Percentiles rank a stretch among this genome's conserved stretches.
Evolutionary conservation across 1,284 basidiomycete species (phyloP).

Genomic region (Boletus albobrunnescens): DNA sequence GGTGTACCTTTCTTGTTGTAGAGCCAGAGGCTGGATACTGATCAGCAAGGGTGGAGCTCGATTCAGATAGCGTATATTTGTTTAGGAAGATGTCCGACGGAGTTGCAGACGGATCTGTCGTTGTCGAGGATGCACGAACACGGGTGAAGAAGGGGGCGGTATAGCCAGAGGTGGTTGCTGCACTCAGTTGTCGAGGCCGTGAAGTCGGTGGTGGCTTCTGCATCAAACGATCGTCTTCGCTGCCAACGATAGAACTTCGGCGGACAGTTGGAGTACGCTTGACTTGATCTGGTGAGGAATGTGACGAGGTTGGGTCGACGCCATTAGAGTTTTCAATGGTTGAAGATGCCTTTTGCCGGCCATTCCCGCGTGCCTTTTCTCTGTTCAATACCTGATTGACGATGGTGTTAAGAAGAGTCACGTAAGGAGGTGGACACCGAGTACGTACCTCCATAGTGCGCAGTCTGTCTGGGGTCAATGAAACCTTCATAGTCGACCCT

Average conservation of each 20-base stretch:
- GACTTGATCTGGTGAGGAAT: conserved; percentile 21
- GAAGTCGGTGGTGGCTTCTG: conserved; percentile 28
- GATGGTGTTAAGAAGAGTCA: conserved; percentile 25
- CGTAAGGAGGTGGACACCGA: conserved; percentile 27
- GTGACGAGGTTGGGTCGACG: conserved; percentile 11
- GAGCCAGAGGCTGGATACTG: conserved; percentile 32
- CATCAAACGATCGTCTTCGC: conserved; percentile 48
- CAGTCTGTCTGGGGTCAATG: conserved; percentile 87
- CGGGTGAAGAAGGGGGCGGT: conserved; percentile 23
- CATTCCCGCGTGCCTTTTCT: conserved; percentile 51
- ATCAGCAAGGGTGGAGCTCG: conserved; percentile 20
- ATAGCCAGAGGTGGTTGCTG: conserved; percentile 30
- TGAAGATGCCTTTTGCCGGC: conserved; percentile 30
- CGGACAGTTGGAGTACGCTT: conserved; percentile 40
- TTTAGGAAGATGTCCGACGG: conserved; percentile 12
- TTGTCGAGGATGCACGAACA: conserved; percentile 30
- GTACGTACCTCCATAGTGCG: conserved; percentile 80
- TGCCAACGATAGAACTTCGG: conserved; percentile 54
- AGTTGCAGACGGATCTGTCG: conserved; percentile 25
- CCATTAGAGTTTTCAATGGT: conserved; percentile 27
- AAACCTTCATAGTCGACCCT: conserved; percentile 88
- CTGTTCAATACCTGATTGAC: conserved; percentile 56
- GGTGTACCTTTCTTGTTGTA: conserved; percentile 17
- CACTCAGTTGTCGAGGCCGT: conserved; percentile 36
- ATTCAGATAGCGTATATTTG: conserved; percentile 26